phyloP scores from a whole-genome alignment of 192 early-diverging fungal genomes.

The Dissophora ornata region DNA sequence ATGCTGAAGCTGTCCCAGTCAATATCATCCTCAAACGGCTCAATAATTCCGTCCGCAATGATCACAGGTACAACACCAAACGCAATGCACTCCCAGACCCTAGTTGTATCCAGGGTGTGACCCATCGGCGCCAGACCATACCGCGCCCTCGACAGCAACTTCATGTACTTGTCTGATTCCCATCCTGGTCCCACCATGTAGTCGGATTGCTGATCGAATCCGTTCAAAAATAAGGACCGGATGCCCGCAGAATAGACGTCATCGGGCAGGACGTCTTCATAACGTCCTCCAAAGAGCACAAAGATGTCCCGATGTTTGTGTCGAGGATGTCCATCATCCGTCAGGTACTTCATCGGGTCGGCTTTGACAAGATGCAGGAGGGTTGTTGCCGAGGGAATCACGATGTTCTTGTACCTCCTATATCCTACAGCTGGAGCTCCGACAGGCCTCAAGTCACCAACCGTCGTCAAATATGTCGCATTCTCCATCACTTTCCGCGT shows the following conservation, averaged over 20 bases:
- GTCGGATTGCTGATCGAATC: conserved; percentile 45
- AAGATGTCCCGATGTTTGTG: conserved; percentile 36
- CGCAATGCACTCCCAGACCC: conserved; percentile 63
- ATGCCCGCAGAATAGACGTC: conserved; percentile 56
- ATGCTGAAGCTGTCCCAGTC: conserved; percentile 60
- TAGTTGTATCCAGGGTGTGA: conserved; percentile 56
- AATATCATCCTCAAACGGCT: conserved; percentile 62
- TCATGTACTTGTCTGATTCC: conserved; percentile 51
- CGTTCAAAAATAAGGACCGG: conserved; percentile 50
- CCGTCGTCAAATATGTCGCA: conserved; percentile 57
- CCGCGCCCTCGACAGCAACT: conserved; percentile 49
- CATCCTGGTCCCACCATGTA: conserved; percentile 53
- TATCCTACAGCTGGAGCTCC: conserved; percentile 20
- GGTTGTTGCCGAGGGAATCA: conserved; percentile 57
- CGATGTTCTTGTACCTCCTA: conserved; percentile 48
- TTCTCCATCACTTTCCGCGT: conserved; percentile 8
- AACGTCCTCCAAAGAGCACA: conserved; percentile 56
- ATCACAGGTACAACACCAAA: conserved; percentile 64
- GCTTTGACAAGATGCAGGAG: conserved; percentile 41
- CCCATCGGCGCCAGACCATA: conserved; percentile 59
- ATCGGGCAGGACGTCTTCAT: conserved; percentile 19
- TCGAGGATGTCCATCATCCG: conserved; percentile 30
- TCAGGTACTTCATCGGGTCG: conserved; percentile 33
- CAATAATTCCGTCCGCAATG: conserved; percentile 62
- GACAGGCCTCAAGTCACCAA: conserved; percentile 55